Conservation (phyloP, 2,329 filamentous ascomycete species). For the Sporothrix variecibatus region DNA sequence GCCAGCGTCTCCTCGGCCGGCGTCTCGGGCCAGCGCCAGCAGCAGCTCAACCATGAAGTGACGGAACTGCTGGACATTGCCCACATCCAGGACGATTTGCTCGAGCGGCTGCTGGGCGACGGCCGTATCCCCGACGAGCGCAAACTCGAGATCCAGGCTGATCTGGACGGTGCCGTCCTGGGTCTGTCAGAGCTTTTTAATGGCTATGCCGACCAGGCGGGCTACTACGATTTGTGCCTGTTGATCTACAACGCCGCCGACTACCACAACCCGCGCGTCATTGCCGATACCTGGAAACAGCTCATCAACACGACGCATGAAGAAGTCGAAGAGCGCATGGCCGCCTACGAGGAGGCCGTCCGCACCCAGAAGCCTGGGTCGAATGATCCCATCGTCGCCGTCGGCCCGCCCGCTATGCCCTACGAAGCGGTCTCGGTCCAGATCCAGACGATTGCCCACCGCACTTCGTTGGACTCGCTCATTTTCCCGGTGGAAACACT, state of each 20-base stretch:
- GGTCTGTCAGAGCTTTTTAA: slow-evolving; percentile 87
- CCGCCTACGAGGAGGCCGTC: slow-evolving; percentile 41
- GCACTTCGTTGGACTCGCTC: slow-evolving; percentile 64
- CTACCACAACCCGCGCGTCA: slow-evolving; percentile 83
- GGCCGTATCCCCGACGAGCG: slow-evolving; percentile 65
- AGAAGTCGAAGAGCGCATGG: slow-evolving; percentile 49
- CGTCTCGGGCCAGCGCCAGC: slow-evolving; percentile 76
- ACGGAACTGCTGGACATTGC: slow-evolving; percentile 87
- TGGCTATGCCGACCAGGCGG: slow-evolving; percentile 80
- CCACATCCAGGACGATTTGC: slow-evolving; percentile 89
- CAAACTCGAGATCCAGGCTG: slow-evolving; percentile 63
- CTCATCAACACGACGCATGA: slow-evolving; percentile 73
- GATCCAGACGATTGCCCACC: slow-evolving; percentile 65
- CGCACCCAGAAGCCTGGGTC: slow-evolving; percentile 34
- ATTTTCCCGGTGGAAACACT: slow-evolving; percentile 65
- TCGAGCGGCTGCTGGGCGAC: slow-evolving; percentile 76
- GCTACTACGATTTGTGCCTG: slow-evolving; percentile 89
- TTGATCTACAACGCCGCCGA: slow-evolving; percentile 91
- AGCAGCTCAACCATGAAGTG: slow-evolving; percentile 81
- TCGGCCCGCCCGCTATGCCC: slow-evolving; percentile 54
- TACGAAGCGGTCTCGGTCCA: slow-evolving; percentile 70
- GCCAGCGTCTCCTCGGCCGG: slow-evolving; percentile 80
- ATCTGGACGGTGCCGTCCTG: slow-evolving; percentile 77
- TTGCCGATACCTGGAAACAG: slow-evolving; percentile 80
- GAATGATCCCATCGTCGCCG: slow-evolving; percentile 25